Evolutionary conservation across 1,284 basidiomycete genomes (phyloP), one percentile per base, ranked within the genome.

Genomic region (Cryptococcus sp.): DNA sequence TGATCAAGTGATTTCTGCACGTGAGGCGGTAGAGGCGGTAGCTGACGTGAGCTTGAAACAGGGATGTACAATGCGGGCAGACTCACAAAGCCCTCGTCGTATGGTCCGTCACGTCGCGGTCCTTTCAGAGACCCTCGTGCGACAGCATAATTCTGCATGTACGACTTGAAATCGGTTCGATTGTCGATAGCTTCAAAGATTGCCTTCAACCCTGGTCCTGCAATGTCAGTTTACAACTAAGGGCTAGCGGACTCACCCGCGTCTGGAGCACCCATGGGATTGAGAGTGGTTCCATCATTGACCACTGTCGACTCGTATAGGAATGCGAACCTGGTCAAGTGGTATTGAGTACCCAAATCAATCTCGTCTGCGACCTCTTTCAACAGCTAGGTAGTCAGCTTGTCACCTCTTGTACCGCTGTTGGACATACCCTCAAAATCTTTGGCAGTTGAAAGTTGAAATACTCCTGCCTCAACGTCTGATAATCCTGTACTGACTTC

Each of bases 281-380:
- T 60, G 59, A 83, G 76, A 71, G 76, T 87, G 83, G 61, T 89
- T 83, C 92, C 94, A 59, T 99, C 96, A 62, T 83, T 86, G 18
- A 98, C 79, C 1, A 94, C 80, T 13, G 90, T 86, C 62, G 85
- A 90, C 76, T 99, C 94, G 67, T 87, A 96, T 22, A 98, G 77
- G 77, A 91, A 97, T 0, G 92, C 90, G 72, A 96, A 98, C 67
- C 93, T 82, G 1, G 90, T 86, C 41, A 98, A 79, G 74, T 98
- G 94, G 73, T 97, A 98, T 74, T 98, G 94, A 11, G 89, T 90
- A 14, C 93, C 96, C 41, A 97, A 80, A 72, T 99, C 96, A 54
- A 98, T 86, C 74, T 98, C 96, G 64, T 98, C 93, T 11, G 89
- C 84, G 61, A 89, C 89, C 71, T 98, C 93, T 73, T 98, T 98